phyloP scores from a whole-genome alignment of 2,329 filamentous ascomycete species.

The Trichoderma koningiopsis region DNA sequence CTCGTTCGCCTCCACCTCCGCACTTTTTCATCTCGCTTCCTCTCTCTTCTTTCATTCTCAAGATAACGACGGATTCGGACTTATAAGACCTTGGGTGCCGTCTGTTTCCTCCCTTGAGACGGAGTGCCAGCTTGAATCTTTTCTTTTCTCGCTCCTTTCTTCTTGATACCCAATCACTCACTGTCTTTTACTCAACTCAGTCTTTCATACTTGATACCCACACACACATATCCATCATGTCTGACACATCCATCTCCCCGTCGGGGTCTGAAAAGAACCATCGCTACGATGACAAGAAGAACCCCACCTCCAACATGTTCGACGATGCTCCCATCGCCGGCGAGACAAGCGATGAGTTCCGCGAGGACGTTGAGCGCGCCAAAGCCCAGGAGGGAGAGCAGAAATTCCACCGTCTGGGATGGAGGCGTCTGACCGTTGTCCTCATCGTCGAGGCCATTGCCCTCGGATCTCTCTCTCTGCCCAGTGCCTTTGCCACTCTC shows the following conservation, averaged over 20 bases:
- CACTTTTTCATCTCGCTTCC: slow-evolving; percentile 17
- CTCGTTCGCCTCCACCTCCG: slow-evolving; percentile 14
- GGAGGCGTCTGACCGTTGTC: slow-evolving; percentile 58
- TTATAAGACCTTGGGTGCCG: background rate
- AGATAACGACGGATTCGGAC: background rate
- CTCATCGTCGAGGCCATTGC: slow-evolving; percentile 61
- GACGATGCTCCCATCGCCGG: slow-evolving; percentile 35
- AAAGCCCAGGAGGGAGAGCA: slow-evolving; percentile 49
- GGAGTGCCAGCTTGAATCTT: background rate
- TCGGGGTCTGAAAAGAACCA: slow-evolving; percentile 21
- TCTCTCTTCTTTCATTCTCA: background rate
- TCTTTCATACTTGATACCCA: background rate
- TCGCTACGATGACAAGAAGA: slow-evolving; percentile 26
- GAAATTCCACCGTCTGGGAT: slow-evolving; percentile 56
- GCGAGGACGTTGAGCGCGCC: slow-evolving; percentile 53
- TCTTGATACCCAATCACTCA: background rate
- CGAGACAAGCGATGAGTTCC: slow-evolving; percentile 45
- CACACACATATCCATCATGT: slow-evolving; percentile 19
- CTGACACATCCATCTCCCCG: slow-evolving; percentile 23
- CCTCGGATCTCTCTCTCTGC: slow-evolving; percentile 55
- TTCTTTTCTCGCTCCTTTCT: background rate
- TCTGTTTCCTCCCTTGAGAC: background rate
- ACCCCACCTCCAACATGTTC: slow-evolving; percentile 28
- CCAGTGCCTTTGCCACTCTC: slow-evolving; percentile 54
- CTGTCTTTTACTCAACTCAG: background rate